A percentile compares a stretch with the other conserved stretches of the same genome.
Evolutionary conservation across 1,284 basidiomycete species (phyloP).

Genomic region (Malassezia caprae): DNA sequence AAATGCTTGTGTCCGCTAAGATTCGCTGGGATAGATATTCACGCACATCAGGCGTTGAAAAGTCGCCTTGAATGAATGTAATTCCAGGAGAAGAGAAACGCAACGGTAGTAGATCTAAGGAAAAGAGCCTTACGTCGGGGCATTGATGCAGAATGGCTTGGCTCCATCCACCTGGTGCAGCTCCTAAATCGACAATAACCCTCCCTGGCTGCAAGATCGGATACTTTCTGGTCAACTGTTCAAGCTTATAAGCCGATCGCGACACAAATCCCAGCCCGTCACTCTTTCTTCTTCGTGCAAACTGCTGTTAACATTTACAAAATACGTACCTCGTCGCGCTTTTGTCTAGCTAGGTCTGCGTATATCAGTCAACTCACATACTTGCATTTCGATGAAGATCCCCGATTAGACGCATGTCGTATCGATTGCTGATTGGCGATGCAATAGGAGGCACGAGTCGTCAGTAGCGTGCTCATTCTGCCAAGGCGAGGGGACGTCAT

Average conservation of each 20-base stretch:
- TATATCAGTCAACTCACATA: constrained; percentile 1
- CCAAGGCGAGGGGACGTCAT: not conserved
- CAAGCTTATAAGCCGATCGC: constrained; percentile 38
- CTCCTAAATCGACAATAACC: constrained; percentile 35
- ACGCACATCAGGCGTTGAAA: constrained; percentile 20
- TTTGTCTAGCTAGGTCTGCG: not conserved
- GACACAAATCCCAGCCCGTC: constrained; percentile 21
- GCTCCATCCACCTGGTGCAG: constrained; percentile 41
- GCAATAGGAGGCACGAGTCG: not conserved
- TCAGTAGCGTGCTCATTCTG: not conserved
- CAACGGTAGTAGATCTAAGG: constrained; percentile 27
- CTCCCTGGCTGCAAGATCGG: constrained; percentile 22
- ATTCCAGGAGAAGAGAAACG: constrained; percentile 12
- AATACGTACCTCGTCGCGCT: not conserved
- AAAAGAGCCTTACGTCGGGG: constrained; percentile 19
- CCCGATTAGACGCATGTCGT: not conserved
- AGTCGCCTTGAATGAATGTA: constrained; percentile 28
- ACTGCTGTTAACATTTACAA: not conserved
- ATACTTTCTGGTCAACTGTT: constrained; percentile 30
- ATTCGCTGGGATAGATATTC: constrained; percentile 14
- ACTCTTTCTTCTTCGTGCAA: constrained; percentile 1
- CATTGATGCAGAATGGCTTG: constrained; percentile 21
- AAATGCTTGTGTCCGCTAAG: not conserved
- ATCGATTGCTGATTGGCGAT: not conserved
- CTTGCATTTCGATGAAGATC: constrained; percentile 12